Conservation (phyloP, 163 green algal genomes). For the Volvox carteri region DNA sequence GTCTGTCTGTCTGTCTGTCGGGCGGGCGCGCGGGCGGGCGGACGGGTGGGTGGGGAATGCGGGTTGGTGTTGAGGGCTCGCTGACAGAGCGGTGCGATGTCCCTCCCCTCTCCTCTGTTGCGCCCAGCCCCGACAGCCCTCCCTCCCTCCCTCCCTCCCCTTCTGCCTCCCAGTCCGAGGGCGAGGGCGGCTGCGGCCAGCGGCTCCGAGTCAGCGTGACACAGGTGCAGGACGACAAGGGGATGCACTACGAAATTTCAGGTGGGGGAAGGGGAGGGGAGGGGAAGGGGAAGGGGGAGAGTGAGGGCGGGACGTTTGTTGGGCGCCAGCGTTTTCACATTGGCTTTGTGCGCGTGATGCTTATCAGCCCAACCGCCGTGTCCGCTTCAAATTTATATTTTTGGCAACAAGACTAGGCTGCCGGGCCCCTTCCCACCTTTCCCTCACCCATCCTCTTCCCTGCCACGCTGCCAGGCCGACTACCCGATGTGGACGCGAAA, state of each 20-base stretch:
- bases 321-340: too few relatives aligned
- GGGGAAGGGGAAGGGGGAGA: neutral
- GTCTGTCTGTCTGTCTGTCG: neutral
- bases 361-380: too few relatives aligned
- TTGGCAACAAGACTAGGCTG: too few relatives aligned
- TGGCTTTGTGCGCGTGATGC: too few relatives aligned
- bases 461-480: neutral
- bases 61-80: neutral
- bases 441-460: neutral
- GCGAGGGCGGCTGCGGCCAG: neutral
- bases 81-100: neutral
- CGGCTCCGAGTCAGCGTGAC: slow-evolving; percentile 18
- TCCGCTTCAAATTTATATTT: too few relatives aligned
- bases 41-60: neutral
- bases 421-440: neutral
- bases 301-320: too few relatives aligned
- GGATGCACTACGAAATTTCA: slow-evolving; percentile 6
- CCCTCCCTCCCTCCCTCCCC: neutral
- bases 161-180: too few relatives aligned
- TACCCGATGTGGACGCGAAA: neutral
- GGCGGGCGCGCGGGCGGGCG: neutral
- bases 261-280: neutral
- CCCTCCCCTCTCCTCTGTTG: neutral
- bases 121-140: neutral
- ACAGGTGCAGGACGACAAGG: slow-evolving; percentile 25